These are phyloP conservation scores for Rhytidiadelphus loreus DNA, from an alignment of 225 moss, liverwort and hornwort genomes.

Conservation along the genomic window DNA sequence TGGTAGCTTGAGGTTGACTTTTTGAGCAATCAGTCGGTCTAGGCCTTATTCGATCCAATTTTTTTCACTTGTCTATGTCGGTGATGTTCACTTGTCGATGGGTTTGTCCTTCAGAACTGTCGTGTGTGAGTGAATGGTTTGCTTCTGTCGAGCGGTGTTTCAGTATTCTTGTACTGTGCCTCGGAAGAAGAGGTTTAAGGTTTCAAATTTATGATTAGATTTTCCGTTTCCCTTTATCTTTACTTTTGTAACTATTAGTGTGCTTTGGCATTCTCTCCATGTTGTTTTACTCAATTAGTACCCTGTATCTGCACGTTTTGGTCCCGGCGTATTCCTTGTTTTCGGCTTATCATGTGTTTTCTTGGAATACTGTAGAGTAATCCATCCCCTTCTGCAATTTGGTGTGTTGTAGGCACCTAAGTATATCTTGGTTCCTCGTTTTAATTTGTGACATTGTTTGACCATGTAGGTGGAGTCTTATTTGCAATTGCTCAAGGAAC, in stretches of 20 bases:
- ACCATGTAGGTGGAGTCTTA: constrained; percentile 73
- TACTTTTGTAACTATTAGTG: not conserved
- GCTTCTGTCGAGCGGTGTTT: not conserved
- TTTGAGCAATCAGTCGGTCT: not conserved
- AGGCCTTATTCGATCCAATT: not conserved
- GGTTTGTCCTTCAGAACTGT: not conserved
- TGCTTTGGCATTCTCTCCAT: not conserved
- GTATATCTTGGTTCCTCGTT: not conserved
- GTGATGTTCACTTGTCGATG: not conserved
- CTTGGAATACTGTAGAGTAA: not conserved
- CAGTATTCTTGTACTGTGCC: not conserved
- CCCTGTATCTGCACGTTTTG: not conserved
- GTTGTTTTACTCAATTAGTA: not conserved
- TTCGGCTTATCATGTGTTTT: not conserved
- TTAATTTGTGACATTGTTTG: not conserved
- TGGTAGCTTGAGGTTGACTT: not conserved
- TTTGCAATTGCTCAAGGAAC: constrained; percentile 78
- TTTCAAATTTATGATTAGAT: no score
- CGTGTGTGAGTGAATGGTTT: not conserved
- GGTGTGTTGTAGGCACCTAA: not conserved
- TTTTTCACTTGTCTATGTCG: not conserved
- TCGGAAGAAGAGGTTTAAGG: no score
- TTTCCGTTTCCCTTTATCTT: not conserved
- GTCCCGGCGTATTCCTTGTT: not conserved
- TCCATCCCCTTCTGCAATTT: not conserved